Evolutionary conservation across 1,284 basidiomycete species (phyloP).

Genomic region (Pseudozyma tsukubaensis): DNA sequence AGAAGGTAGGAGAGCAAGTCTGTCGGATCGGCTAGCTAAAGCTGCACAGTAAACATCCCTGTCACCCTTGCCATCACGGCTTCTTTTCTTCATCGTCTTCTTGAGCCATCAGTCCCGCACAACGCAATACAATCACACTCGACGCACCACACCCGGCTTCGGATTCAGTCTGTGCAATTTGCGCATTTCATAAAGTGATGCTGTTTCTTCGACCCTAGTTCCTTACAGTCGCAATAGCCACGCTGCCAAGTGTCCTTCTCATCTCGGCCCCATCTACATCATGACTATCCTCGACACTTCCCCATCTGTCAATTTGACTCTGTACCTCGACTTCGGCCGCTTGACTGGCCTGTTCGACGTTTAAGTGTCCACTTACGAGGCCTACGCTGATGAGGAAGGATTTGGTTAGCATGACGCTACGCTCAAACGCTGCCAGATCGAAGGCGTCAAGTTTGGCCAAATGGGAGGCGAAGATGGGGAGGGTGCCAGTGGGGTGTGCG

Average conservation of each 20-base stretch:
- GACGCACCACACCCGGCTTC: no score
- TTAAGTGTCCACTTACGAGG: slow-evolving; percentile 76
- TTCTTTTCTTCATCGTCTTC: background rate
- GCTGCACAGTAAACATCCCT: slow-evolving; percentile 16
- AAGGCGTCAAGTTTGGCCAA: slow-evolving; percentile 38
- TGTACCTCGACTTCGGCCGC: slow-evolving; percentile 92
- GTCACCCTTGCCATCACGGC: background rate
- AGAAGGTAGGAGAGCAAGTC: slow-evolving; percentile 12
- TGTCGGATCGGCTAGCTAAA: slow-evolving; percentile 34
- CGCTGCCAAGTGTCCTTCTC: slow-evolving; percentile 78
- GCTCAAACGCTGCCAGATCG: slow-evolving; percentile 79
- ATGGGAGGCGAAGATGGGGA: slow-evolving; percentile 28
- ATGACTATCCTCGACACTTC: slow-evolving; percentile 90
- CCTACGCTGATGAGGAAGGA: slow-evolving; percentile 90
- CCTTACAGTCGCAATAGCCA: slow-evolving; percentile 43
- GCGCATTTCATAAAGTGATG: no score
- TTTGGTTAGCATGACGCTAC: slow-evolving; percentile 89
- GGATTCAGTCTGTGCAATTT: no score
- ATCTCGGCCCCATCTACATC: slow-evolving; percentile 92
- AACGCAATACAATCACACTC: no score
- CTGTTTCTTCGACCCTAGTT: no score
- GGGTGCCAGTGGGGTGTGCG: slow-evolving; percentile 32
- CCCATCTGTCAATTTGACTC: slow-evolving; percentile 95
- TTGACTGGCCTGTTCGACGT: slow-evolving; percentile 84
- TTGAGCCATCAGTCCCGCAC: background rate